Evolutionary conservation across 2,329 filamentous ascomycete species (phyloP).

Genomic region (Atkinsonella texensis): DNA sequence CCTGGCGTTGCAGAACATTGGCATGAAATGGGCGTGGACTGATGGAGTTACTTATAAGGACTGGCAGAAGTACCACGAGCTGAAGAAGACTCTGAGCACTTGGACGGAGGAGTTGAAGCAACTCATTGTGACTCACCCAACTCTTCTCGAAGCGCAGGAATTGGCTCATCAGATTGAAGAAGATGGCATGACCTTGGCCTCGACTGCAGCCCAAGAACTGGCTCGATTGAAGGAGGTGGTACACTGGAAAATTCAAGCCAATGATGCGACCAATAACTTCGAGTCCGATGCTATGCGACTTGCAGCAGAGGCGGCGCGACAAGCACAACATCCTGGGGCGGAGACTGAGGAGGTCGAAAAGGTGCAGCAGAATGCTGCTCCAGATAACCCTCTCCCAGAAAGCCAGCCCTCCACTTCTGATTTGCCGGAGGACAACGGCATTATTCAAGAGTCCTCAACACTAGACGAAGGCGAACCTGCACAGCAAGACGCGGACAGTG

Average conservation of each 20-base stretch:
- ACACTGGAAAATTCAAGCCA: conserved; percentile 67
- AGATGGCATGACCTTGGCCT: conserved; percentile 68
- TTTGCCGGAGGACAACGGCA: not conserved
- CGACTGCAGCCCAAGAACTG: conserved; percentile 69
- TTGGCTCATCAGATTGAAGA: conserved; percentile 60
- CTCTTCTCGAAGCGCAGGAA: conserved; percentile 54
- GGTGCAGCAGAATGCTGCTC: not conserved
- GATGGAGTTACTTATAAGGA: conserved; percentile 94
- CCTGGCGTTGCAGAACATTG: conserved; percentile 79
- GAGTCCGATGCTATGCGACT: conserved; percentile 52
- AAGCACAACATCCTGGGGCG: conserved; percentile 19
- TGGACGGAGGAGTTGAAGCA: conserved; percentile 76
- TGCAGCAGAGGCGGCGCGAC: conserved; percentile 35
- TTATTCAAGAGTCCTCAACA: not conserved
- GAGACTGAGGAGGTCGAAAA: conserved; percentile 6
- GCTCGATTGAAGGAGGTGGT: conserved; percentile 71
- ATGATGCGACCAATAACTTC: conserved; percentile 69
- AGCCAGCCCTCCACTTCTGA: not conserved
- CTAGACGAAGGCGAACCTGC: not conserved
- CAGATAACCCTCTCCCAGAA: conserved; percentile 3
- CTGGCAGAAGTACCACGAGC: conserved; percentile 86
- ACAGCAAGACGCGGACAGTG: not conserved
- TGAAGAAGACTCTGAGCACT: conserved; percentile 70
- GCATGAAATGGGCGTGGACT: conserved; percentile 92
- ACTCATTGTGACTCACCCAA: conserved; percentile 62